A percentile compares a stretch with the other conserved stretches of the same genome.
Evolutionary conservation across 306 rosid species (phyloP).

Genomic region (Herpetospermum pedunculosum): DNA sequence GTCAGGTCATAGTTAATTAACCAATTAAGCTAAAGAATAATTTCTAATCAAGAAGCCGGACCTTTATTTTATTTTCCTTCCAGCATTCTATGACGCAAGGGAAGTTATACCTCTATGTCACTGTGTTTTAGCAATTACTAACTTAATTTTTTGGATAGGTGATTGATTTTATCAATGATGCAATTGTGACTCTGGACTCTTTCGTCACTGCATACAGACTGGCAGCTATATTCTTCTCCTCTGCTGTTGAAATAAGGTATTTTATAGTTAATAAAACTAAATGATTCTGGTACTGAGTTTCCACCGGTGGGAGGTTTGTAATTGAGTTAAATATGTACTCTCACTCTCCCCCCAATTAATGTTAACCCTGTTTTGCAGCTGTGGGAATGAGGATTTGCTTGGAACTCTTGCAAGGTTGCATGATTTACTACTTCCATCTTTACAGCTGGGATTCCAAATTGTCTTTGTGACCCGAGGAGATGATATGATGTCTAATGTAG

Average conservation of each 20-base stretch:
- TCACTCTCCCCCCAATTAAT: not conserved
- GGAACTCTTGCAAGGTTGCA: slow-evolving; percentile 77
- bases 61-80: not conserved
- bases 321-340: not conserved
- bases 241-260: slow-evolving; percentile 75
- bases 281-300: not conserved
- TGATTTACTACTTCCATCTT: slow-evolving; percentile 69
- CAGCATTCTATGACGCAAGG: not conserved
- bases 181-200: slow-evolving; percentile 69
- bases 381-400: slow-evolving; percentile 67
- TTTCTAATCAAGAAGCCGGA: not conserved
- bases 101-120: slow-evolving; percentile 1
- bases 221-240: slow-evolving; percentile 65
- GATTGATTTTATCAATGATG: slow-evolving; percentile 90
- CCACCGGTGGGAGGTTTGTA: not conserved
- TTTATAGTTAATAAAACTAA: not conserved
- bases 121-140: slow-evolving; percentile 3
- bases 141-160: slow-evolving; percentile 36
- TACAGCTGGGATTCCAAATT: slow-evolving; percentile 32
- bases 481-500: slow-evolving; percentile 25
- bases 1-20: not conserved
- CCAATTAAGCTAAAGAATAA: not conserved
- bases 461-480: slow-evolving; percentile 46
- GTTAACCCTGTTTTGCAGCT: slow-evolving; percentile 27
- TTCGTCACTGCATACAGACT: slow-evolving; percentile 51